Conservation (phyloP, 1,284 basidiomycete species). For the Serendipita sp. region DNA sequence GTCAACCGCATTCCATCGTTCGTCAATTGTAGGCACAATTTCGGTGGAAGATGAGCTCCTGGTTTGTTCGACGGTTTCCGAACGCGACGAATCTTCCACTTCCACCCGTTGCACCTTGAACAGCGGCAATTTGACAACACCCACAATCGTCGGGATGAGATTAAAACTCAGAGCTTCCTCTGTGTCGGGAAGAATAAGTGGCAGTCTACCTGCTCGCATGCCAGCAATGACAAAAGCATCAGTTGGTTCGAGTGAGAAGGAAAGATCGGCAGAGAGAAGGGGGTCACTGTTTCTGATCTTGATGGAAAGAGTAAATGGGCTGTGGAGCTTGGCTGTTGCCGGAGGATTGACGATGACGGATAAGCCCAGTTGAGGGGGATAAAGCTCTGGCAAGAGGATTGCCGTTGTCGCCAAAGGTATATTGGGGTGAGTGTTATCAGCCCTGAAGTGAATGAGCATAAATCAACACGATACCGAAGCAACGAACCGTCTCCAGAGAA, state of each 20-base stretch:
- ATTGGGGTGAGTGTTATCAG: neutral
- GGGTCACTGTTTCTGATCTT: conserved; percentile 51
- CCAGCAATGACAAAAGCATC: conserved; percentile 57
- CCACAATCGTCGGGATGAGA: conserved; percentile 37
- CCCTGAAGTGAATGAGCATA: neutral
- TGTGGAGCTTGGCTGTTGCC: conserved; percentile 41
- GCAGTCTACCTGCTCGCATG: conserved; percentile 44
- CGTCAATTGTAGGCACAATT: neutral
- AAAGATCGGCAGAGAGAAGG: conserved; percentile 46
- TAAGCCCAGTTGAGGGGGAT: conserved; percentile 41
- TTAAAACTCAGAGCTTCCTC: conserved; percentile 52
- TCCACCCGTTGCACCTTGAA: conserved; percentile 3
- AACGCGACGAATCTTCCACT: neutral
- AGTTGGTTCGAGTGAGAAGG: conserved; percentile 49
- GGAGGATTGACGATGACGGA: conserved; percentile 51
- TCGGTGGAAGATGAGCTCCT: neutral
- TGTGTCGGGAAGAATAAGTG: conserved; percentile 51
- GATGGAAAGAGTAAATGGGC: conserved; percentile 38
- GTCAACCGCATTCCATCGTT: neutral
- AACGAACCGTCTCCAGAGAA: conserved; percentile 54
- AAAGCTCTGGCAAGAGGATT: conserved; percentile 42
- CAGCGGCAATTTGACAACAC: conserved; percentile 11
- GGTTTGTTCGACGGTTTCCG: neutral
- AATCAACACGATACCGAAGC: neutral
- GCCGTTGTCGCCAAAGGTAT: conserved; percentile 27